Conservation (phyloP, 2,329 filamentous ascomycete genomes). For the Penicillium sp. region DNA sequence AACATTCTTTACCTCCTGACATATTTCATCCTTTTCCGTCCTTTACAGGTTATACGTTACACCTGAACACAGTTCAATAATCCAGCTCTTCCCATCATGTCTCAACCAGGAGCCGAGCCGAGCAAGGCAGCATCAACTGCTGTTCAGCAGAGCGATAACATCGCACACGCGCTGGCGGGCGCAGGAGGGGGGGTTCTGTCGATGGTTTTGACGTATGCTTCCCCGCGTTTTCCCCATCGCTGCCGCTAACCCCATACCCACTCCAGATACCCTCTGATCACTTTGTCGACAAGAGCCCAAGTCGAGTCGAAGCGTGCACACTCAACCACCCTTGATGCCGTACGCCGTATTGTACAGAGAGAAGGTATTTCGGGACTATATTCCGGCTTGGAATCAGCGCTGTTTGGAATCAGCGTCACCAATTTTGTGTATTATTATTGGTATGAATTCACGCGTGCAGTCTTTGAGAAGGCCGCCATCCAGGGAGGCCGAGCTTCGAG, state of each 20-base stretch:
- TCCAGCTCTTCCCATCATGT: slow-evolving; percentile 31
- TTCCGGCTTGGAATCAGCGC: slow-evolving; percentile 84
- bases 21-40: not conserved
- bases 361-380: slow-evolving; percentile 89
- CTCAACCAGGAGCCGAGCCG: slow-evolving; percentile 38
- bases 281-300: slow-evolving; percentile 93
- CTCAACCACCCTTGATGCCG: slow-evolving; percentile 76
- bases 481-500: slow-evolving; percentile 69
- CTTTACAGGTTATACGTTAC: not conserved
- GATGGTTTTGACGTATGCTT: slow-evolving; percentile 81
- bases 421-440: slow-evolving; percentile 99
- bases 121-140: slow-evolving; percentile 55
- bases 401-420: slow-evolving; percentile 96
- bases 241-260: slow-evolving; percentile 10
- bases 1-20: slow-evolving; percentile 1
- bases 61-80: not conserved
- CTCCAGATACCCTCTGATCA: slow-evolving; percentile 86
- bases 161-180: slow-evolving; percentile 89
- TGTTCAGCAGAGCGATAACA: slow-evolving; percentile 88
- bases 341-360: slow-evolving; percentile 81
- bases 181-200: slow-evolving; percentile 91
- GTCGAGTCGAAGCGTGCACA: slow-evolving; percentile 94
- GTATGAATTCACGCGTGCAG: slow-evolving; percentile 94
- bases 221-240: slow-evolving; percentile 5
- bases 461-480: slow-evolving; percentile 73